Conservation (phyloP, 495 filamentous ascomycete species). For the Xylaria intraflava region DNA sequence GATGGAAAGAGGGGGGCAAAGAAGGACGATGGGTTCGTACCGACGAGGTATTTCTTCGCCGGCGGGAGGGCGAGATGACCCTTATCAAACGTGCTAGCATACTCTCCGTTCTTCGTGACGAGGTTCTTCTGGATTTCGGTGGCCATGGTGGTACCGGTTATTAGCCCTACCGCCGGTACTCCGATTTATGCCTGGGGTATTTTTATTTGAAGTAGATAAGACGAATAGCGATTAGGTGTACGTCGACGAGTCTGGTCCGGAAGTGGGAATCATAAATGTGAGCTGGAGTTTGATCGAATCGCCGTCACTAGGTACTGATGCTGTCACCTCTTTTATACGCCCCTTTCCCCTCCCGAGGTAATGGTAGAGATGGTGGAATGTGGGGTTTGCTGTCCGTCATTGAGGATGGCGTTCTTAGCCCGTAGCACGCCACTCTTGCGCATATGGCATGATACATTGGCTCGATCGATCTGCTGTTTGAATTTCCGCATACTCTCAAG, state of each 20-base stretch:
- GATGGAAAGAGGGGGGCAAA: background rate
- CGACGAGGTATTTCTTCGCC: constrained; percentile 58
- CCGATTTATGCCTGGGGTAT: background rate
- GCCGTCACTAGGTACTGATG: too few relatives aligned
- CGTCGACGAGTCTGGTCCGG: background rate
- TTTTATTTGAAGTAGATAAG: background rate
- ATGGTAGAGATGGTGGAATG: constrained; percentile 2
- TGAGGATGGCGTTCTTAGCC: constrained; percentile 4
- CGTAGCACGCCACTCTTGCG: constrained; percentile 4
- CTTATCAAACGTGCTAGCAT: constrained; percentile 55
- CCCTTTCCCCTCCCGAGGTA: background rate
- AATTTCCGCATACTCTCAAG: background rate
- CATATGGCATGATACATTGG: background rate
- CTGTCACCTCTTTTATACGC: background rate
- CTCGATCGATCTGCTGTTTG: background rate
- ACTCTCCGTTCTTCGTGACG: constrained; percentile 50
- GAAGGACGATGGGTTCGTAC: constrained; percentile 31
- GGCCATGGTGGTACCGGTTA: constrained; percentile 11
- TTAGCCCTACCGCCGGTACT: too few relatives aligned
- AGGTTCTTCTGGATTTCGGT: constrained; percentile 49
- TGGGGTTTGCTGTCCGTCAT: constrained; percentile 5
- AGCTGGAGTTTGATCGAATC: too few relatives aligned
- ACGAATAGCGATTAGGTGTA: background rate
- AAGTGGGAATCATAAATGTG: too few relatives aligned
- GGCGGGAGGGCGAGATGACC: constrained; percentile 66